Percentiles rank a stretch among this genome's conserved stretches.
phyloP scores from a whole-genome alignment of 768 basidiomycete species.

The Psilocybe cubensis region DNA sequence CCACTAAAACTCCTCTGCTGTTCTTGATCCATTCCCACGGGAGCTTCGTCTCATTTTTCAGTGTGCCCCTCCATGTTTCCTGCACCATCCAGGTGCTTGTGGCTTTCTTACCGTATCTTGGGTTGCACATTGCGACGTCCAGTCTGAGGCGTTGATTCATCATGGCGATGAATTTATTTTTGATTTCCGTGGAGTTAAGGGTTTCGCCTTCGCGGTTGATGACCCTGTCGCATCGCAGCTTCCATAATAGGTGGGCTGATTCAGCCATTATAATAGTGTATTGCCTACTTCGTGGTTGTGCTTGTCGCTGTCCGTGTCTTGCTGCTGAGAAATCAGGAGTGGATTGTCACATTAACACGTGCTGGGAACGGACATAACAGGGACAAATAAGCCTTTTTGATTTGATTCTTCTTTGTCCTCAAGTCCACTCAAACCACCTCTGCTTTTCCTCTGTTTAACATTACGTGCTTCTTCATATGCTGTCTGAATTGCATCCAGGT shows the following conservation, averaged over 20 bases:
- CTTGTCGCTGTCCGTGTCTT: no score
- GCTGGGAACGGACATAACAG: no score
- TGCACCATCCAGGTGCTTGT: background rate
- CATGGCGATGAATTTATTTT: background rate
- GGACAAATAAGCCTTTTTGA: no score
- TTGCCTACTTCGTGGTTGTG: no score
- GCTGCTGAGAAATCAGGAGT: no score
- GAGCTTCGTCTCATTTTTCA: background rate
- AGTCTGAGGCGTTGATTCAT: background rate
- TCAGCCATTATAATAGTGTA: constrained; percentile 2
- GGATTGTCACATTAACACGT: no score
- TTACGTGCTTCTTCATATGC: no score
- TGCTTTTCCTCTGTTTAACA: no score
- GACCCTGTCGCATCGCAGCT: background rate
- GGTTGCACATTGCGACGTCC: background rate
- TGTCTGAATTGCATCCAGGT: no score
- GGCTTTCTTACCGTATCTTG: background rate
- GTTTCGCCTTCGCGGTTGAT: background rate
- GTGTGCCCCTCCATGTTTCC: background rate
- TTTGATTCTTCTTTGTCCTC: no score
- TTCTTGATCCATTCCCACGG: background rate
- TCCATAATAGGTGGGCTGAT: background rate
- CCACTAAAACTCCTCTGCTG: background rate
- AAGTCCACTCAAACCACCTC: no score
- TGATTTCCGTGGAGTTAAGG: background rate